phyloP scores from a whole-genome alignment of 768 basidiomycete species.

The Russula foetens region DNA sequence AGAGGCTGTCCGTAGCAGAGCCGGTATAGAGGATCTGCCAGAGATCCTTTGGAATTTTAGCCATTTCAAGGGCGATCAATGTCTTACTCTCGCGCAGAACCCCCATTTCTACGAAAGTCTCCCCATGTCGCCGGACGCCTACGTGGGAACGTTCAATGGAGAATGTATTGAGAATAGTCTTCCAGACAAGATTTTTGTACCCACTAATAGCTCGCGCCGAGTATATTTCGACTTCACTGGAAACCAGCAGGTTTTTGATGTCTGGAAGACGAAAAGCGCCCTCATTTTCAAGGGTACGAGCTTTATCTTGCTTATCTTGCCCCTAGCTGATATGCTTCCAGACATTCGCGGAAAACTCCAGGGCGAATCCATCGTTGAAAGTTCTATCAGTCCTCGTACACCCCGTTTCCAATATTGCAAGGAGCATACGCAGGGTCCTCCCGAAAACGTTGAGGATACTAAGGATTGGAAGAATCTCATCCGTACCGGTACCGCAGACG shows the following conservation, averaged over 20 bases:
- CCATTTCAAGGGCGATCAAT: background rate
- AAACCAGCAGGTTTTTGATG: background rate
- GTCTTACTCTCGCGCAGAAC: background rate
- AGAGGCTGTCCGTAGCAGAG: background rate
- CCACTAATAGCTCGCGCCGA: background rate
- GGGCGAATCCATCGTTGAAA: background rate
- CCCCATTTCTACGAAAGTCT: background rate
- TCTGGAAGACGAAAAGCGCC: background rate
- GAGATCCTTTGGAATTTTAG: constrained; percentile 13
- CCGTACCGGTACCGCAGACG: too few relatives aligned
- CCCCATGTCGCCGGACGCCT: background rate
- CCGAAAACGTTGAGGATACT: too few relatives aligned
- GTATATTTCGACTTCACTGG: background rate
- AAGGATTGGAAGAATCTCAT: too few relatives aligned
- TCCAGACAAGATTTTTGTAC: background rate
- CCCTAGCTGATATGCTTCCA: background rate
- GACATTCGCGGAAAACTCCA: background rate
- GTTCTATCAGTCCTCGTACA: too few relatives aligned
- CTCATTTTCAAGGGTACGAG: background rate
- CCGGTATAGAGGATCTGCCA: background rate
- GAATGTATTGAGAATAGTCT: too few relatives aligned
- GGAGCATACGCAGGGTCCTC: too few relatives aligned
- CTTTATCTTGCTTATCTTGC: background rate
- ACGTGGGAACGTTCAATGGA: background rate
- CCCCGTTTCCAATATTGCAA: too few relatives aligned